Evolutionary conservation across 1,284 basidiomycete species (phyloP).

Genomic region (Lentinula novae-zelandiae): DNA sequence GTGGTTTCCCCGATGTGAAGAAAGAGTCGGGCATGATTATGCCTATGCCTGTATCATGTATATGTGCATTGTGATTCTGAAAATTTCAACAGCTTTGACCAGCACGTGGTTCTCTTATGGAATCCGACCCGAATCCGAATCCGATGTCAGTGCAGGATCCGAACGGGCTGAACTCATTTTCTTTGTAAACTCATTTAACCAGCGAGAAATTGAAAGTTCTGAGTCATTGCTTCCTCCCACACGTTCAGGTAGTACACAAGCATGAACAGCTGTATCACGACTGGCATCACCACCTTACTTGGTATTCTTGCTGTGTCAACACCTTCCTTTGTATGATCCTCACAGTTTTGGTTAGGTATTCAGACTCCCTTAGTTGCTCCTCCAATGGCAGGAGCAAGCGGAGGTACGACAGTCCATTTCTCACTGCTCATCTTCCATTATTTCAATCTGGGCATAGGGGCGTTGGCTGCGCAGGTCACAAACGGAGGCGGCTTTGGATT

Average conservation of each 20-base stretch:
- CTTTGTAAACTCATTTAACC: no score
- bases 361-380: slow-evolving; percentile 56
- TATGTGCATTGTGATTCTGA: background rate
- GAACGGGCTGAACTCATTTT: no score
- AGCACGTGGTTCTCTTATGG: background rate
- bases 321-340: background rate
- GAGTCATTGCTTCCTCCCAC: no score
- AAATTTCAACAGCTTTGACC: background rate
- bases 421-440: background rate
- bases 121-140: background rate
- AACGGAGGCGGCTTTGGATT: slow-evolving; percentile 72
- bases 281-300: background rate
- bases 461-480: slow-evolving; percentile 58
- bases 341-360: slow-evolving; percentile 32
- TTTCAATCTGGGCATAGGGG: slow-evolving; percentile 28
- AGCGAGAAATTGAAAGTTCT: no score
- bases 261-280: background rate
- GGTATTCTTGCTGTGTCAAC: background rate
- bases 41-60: no score
- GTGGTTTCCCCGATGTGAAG: slow-evolving; percentile 15
- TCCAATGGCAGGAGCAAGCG: slow-evolving; percentile 67
- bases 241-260: background rate
- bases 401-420: slow-evolving; percentile 28
- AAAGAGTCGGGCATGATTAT: slow-evolving; percentile 15
- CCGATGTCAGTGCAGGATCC: background rate